These are phyloP conservation scores for Trametes gibbosa DNA, from an alignment of 768 basidiomycete genomes.

Conservation along the genomic window DNA sequence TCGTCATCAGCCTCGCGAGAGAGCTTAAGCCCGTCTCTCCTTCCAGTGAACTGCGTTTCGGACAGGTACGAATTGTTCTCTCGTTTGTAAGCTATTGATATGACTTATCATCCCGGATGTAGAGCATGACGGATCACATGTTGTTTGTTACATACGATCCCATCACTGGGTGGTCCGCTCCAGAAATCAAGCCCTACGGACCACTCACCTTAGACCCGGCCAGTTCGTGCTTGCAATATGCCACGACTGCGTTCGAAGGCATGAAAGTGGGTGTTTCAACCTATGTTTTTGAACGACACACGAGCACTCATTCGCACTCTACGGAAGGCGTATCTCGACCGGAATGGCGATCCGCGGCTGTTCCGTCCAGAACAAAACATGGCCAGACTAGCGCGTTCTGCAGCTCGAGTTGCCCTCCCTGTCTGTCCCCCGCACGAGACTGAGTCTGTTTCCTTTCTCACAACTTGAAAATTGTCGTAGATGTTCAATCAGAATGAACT, in stretches of 20 bases:
- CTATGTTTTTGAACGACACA: not conserved
- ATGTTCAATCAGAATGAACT: slow-evolving; percentile 45
- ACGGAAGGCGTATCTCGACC: slow-evolving; percentile 64
- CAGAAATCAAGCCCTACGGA: slow-evolving; percentile 71
- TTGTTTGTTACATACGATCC: slow-evolving; percentile 61
- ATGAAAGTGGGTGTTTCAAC: slow-evolving; percentile 48
- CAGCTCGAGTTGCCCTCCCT: slow-evolving; percentile 69
- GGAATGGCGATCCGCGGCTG: slow-evolving; percentile 66
- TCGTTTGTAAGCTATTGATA: no score
- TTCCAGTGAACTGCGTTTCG: slow-evolving; percentile 50
- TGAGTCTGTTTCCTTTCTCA: no score
- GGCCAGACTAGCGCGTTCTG: slow-evolving; percentile 71
- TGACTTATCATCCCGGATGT: not conserved
- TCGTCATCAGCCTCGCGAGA: slow-evolving; percentile 45
- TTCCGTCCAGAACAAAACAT: slow-evolving; percentile 87
- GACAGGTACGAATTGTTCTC: slow-evolving; percentile 41
- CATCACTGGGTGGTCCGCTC: slow-evolving; percentile 61
- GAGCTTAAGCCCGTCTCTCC: slow-evolving; percentile 49
- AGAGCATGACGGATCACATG: slow-evolving; percentile 78
- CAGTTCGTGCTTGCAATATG: slow-evolving; percentile 58
- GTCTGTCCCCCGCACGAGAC: slow-evolving; percentile 34
- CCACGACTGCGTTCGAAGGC: slow-evolving; percentile 57
- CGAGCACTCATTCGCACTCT: not conserved
- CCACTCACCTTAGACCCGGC: slow-evolving; percentile 57
- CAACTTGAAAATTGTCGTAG: slow-evolving; percentile 21